Conservation (phyloP, 1,139 yeast species). For the Pichia cactophila region DNA sequence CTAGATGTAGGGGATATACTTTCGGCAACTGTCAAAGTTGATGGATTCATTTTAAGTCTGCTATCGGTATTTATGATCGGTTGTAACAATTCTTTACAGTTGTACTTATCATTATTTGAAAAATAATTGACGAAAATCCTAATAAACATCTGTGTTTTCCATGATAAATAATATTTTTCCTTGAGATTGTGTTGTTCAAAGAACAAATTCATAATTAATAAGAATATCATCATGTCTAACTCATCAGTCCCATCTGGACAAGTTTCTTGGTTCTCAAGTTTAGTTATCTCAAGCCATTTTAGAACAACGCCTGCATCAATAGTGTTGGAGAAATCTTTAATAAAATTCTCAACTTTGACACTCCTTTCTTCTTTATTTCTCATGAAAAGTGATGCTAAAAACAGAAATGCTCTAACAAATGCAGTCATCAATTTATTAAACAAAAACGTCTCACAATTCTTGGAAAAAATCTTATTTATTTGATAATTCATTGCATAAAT, state of each 20-base stretch:
- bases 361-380: conserved; percentile 20
- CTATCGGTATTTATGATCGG: conserved; percentile 1
- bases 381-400: conserved; percentile 26
- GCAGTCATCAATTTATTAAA: conserved; percentile 19
- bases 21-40: neutral
- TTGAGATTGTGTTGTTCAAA: conserved; percentile 17
- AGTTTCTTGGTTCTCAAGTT: neutral
- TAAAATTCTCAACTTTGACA: conserved; percentile 16
- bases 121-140: conserved; percentile 27
- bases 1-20: neutral
- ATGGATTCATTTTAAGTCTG: neutral
- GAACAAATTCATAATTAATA: conserved; percentile 24
- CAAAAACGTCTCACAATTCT: conserved; percentile 24
- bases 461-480: conserved; percentile 21
- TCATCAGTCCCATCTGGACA: conserved; percentile 3
- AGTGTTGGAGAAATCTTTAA: conserved; percentile 22
- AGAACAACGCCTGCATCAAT: conserved; percentile 28
- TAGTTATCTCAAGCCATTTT: conserved; percentile 27
- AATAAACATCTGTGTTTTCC: conserved; percentile 24
- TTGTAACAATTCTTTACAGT: conserved; percentile 10
- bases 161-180: conserved; percentile 21
- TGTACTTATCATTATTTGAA: conserved; percentile 14
- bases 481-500: conserved; percentile 13
- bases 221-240: conserved; percentile 22
- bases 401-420: conserved; percentile 20